Evolutionary conservation across 805 yeast species (phyloP).

Genomic region (Wickerhamiella siamensis): DNA sequence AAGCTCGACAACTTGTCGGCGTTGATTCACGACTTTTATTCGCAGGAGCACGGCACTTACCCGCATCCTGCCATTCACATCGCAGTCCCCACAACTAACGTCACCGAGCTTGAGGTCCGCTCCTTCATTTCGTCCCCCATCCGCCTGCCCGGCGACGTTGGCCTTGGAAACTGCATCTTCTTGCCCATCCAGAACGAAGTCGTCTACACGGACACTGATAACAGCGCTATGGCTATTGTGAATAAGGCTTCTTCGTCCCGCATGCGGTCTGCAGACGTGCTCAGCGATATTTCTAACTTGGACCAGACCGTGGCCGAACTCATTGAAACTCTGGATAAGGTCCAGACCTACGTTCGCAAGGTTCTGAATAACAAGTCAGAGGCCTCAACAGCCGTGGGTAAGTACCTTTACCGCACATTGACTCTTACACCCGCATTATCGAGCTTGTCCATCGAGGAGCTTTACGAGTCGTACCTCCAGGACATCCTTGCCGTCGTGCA

Average conservation of each 20-base stretch:
- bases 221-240: conserved; percentile 23
- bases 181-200: conserved; percentile 61
- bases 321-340: conserved; percentile 27
- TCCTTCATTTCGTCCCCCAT: conserved; percentile 70
- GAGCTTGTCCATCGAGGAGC: conserved; percentile 38
- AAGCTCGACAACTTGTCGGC: conserved; percentile 59
- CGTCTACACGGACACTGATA: conserved; percentile 42
- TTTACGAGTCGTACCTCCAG: conserved; percentile 59
- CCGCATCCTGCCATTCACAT: conserved; percentile 71
- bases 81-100: conserved; percentile 47
- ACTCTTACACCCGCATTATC: conserved; percentile 28
- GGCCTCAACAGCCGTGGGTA: conserved; percentile 38
- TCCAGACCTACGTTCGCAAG: conserved; percentile 23
- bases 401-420: conserved; percentile 40
- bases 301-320: conserved; percentile 27
- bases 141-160: conserved; percentile 34
- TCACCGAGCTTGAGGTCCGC: conserved; percentile 37
- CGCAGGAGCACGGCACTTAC: conserved; percentile 51
- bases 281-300: conserved; percentile 23
- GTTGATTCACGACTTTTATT: conserved; percentile 68
- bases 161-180: conserved; percentile 42
- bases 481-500: conserved; percentile 73
- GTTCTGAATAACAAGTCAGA: conserved; percentile 17
- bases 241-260: conserved; percentile 24
- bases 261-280: conserved; percentile 22